phyloP scores from a whole-genome alignment of 768 basidiomycete genomes.

The Hygrocybe coccinea region DNA sequence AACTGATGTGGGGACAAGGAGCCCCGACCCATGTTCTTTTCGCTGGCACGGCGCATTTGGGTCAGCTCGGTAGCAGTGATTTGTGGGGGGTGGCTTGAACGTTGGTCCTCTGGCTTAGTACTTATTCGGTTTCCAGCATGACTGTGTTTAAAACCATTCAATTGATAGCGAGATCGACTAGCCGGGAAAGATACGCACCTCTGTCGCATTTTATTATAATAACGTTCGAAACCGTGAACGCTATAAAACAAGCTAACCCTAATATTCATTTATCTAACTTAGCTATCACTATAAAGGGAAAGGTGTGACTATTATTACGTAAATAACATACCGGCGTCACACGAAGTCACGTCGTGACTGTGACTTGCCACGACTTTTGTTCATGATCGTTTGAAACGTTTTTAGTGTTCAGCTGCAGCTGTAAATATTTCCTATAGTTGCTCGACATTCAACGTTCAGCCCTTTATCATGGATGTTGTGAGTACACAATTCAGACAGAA shows the following conservation, averaged over 20 bases:
- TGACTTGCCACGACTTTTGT: not conserved
- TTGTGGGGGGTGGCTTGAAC: not conserved
- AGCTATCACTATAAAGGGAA: no score
- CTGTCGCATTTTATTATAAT: not conserved
- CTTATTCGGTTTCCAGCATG: not conserved
- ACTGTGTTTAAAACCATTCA: not conserved
- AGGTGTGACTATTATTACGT: no score
- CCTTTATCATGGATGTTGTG: conserved; percentile 24
- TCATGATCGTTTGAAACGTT: no score
- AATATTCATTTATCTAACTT: no score
- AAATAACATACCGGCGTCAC: no score
- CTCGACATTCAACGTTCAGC: not conserved
- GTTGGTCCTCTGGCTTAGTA: not conserved
- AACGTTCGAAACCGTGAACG: no score
- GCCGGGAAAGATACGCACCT: not conserved
- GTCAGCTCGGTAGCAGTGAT: not conserved
- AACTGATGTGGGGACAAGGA: not conserved
- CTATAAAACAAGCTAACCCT: no score
- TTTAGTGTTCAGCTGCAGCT: no score
- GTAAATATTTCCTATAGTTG: no score
- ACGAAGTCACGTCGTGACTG: no score
- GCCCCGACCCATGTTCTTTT: not conserved
- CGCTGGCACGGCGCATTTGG: not conserved
- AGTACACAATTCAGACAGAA: conserved; percentile 7
- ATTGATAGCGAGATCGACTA: not conserved